Base-by-base conservation (phyloP, 176 grass and related monocot genomes). In the Hsuehochloa calcarea region DNA sequence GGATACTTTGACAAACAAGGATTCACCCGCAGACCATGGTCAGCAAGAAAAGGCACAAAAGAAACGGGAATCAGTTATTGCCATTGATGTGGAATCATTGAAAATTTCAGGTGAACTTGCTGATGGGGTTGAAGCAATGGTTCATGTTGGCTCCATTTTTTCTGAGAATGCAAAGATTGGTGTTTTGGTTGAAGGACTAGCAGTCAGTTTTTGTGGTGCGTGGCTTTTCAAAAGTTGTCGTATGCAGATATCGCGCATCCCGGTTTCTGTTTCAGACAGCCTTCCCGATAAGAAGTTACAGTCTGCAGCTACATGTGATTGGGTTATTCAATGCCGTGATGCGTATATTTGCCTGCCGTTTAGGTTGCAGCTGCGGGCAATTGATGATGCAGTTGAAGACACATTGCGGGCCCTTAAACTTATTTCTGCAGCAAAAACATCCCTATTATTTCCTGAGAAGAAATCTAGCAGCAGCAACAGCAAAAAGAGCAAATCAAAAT, bases 121-220 rank as follows among this genome's bases (percentile, higher is more conserved):
- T 78, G 96, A 98, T 89, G 96, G 96, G 44, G 96, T 98, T 58
- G 96, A 98, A 82, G 85, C 93, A 85, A 87, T 72, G 51, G 64
- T 98, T 83, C 85, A 87, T 70, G 93, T 98, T 49, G 89, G 94
- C 20, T 95, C 89, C 44, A 98, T 98, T 89, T 98, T 98, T 73
- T 98, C 96, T 46, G 96, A 98, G 85, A 98, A 98, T 91, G 93
- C 91, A 70, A 98, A 92, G 87, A 95, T 98, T 72, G 93, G 96
- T 89, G 87, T 98, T 66, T 87, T 98, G 81, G 73, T 95, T 83
- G 96, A 98, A 85, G 96, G 87, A 73, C 27, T 98, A 35, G 78
- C 71, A 72, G 52, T 95, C 83, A 86, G 68, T 59, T 93, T 95
- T 85, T 95, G 90, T 85, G 91, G 70, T 85, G 89, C 91, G 4